Percentiles rank a stretch among this genome's conserved stretches.
Evolutionary conservation across 2,329 filamentous ascomycete species (phyloP).

Genomic region (Botryotinia narcissicola): DNA sequence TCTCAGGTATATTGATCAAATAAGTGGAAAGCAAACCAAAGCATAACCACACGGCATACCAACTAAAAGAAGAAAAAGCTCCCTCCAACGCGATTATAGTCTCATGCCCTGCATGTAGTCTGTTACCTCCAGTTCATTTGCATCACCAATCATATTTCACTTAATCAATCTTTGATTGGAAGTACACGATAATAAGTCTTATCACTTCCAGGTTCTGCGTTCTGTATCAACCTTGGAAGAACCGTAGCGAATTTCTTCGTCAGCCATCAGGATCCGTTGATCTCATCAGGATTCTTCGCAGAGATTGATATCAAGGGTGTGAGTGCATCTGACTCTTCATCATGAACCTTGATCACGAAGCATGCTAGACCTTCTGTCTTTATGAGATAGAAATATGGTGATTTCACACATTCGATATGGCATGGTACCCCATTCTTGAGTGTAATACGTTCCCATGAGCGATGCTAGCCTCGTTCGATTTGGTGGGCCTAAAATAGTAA

Average conservation of each 20-base stretch:
- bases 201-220: background rate
- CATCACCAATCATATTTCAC: background rate
- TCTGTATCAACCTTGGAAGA: background rate
- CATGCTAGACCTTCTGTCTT: accelerated
- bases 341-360: background rate
- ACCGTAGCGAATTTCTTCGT: accelerated
- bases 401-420: background rate
- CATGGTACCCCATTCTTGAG: background rate
- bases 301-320: accelerated
- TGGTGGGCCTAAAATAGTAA: background rate
- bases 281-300: background rate
- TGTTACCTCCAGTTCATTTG: background rate
- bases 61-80: background rate
- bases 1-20: background rate
- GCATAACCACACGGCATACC: background rate
- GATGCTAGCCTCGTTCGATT: background rate
- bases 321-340: background rate
- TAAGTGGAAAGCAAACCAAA: background rate
- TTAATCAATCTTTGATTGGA: background rate
- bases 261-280: background rate
- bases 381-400: too few relatives aligned
- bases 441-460: background rate
- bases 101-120: background rate
- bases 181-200: background rate
- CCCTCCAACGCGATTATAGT: background rate